A percentile compares a stretch with the other conserved stretches of the same genome.
Evolutionary conservation across 169 alveolate species (phyloP).

Genomic region (Condylostoma magnum): DNA sequence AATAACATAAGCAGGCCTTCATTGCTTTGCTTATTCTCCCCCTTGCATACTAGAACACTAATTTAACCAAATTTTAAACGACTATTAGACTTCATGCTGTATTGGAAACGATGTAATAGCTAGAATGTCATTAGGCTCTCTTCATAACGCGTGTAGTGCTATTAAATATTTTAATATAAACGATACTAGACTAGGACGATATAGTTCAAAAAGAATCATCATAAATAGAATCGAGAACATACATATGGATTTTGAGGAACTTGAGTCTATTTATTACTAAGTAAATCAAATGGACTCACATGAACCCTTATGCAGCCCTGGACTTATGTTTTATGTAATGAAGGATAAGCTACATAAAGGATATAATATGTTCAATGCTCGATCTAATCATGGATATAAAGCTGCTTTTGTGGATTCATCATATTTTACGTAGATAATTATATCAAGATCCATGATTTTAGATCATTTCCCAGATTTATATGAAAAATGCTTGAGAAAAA

Average conservation of each 20-base stretch:
- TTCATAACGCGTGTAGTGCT: neutral
- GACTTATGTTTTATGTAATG: slow-evolving; percentile 14
- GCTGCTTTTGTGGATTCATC: neutral
- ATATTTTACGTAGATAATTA: neutral
- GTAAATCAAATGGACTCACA: neutral
- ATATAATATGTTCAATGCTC: neutral
- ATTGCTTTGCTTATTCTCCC: slow-evolving; percentile 22
- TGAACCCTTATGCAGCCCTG: slow-evolving; percentile 22
- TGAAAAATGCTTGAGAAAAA: slow-evolving; percentile 1
- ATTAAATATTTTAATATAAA: neutral
- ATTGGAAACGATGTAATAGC: slow-evolving; percentile 5
- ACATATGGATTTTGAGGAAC: no score
- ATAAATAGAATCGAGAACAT: no score
- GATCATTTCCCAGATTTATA: slow-evolving; percentile 22
- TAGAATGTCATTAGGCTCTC: slow-evolving; percentile 16
- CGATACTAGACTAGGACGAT: no score
- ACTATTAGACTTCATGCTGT: neutral
- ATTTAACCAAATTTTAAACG: neutral
- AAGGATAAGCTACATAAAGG: neutral
- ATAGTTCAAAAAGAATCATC: no score
- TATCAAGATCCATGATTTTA: neutral
- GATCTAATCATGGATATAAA: neutral
- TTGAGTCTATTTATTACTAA: neutral
- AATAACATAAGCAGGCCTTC: neutral
- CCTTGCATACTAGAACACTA: slow-evolving; percentile 1